Conservation (phyloP, 2,329 filamentous ascomycete genomes). For the Ophiostoma sp. region DNA sequence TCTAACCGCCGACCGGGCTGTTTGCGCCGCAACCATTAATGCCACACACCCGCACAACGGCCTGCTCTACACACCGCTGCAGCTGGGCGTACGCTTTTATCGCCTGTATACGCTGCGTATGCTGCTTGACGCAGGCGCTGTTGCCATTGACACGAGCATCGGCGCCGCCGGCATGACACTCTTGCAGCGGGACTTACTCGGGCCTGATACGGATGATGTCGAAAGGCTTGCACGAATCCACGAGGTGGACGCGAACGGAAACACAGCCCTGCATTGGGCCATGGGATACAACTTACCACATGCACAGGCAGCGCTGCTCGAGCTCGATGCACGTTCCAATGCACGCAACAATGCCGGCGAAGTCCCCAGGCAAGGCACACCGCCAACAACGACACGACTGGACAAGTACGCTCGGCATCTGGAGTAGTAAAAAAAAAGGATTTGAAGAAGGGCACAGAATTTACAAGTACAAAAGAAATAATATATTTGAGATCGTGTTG, state of each 20-base stretch:
- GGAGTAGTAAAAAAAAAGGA: neutral
- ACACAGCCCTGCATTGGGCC: neutral
- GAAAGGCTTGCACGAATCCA: neutral
- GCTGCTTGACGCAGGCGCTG: neutral
- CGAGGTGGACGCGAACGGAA: neutral
- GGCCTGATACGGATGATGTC: neutral
- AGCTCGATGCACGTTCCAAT: neutral
- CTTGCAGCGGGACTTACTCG: neutral
- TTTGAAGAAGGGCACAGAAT: neutral
- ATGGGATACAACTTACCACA: neutral
- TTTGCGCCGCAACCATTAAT: neutral
- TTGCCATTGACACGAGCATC: neutral
- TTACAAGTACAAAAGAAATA: neutral
- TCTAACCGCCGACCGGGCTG: neutral
- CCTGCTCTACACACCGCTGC: neutral
- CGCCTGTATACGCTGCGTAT: neutral
- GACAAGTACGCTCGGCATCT: neutral
- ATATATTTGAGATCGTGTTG: neutral
- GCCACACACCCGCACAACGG: neutral
- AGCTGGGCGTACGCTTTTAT: neutral
- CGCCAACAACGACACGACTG: neutral
- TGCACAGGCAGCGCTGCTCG: neutral
- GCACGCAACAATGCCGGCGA: neutral
- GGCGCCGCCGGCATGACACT: neutral
- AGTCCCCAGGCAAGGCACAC: neutral